Base-by-base conservation (phyloP, 441 rosid genomes). In the Gossypium davidsonii region DNA sequence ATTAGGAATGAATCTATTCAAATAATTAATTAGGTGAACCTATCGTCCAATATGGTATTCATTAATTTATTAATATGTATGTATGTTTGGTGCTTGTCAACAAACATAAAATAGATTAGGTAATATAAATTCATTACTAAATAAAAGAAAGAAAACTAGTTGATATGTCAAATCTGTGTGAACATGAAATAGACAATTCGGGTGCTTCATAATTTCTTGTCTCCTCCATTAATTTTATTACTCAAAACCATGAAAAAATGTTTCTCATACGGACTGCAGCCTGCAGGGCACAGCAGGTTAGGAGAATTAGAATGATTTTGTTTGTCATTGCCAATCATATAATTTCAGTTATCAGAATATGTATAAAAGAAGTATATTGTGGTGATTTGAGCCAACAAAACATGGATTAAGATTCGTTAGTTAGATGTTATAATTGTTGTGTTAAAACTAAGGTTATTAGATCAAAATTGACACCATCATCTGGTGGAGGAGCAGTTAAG, bases 131-230 rank as follows among this genome's bases (percentile, higher is more conserved):
- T 52, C 14, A 59, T 59, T 59, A 59, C 64, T 11, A 25, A 26
- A 26, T 26, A 59, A 14, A 60, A 60, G 44, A 60, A 28, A 26
- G 44, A 60, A 37, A 57, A 23, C 31, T 62, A 23, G 12, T 58
- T 67, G 60, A 51, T 26, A 28, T 51, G 44, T 67, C 59, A 49
- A 26, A 26, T 67, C 46, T 26, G 39, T 67, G 44, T 67, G 59
- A 26, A 49, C 26, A 67, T 18, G 59, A 67, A 26, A 49, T 66
- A 62, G 67, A 63, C 67, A 39, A 39, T 63, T 63, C 28, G 67
- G 51, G 15, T 17, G 52, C 68, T 63, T 18, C 15, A 39, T 37
- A 7, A 17, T 62, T 62, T 37, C 67, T 17, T 62, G 67, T 62
- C 67, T 62, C 67, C 67, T 62, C 42, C 42, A 5, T 37, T 21